A percentile compares a stretch with the other conserved stretches of the same genome.
phyloP scores from a whole-genome alignment of 2,329 filamentous ascomycete genomes.

The Sordariomycetes sp. region DNA sequence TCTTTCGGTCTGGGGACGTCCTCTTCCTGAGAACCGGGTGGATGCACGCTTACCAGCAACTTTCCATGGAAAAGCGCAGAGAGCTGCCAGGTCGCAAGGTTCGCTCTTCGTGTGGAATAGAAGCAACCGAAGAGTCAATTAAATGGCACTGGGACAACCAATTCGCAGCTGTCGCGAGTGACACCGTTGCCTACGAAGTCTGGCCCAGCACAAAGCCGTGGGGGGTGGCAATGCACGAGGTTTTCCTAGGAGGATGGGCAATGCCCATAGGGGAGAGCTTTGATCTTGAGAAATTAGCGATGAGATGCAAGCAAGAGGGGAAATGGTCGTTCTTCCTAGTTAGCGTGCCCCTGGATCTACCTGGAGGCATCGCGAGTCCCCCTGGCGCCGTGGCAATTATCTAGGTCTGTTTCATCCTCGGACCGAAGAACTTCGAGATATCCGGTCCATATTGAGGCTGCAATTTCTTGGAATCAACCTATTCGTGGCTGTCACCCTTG shows the following conservation, averaged over 20 bases:
- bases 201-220: conserved; percentile 3
- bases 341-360: conserved; percentile 9
- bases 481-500: too few species aligned
- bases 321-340: conserved; percentile 12
- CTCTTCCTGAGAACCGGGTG: conserved; percentile 41
- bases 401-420: too few species aligned
- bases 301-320: conserved; percentile 6
- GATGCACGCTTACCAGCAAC: conserved; percentile 22
- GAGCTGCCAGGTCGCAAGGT: neutral
- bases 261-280: conserved; percentile 17
- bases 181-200: conserved; percentile 6
- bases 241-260: conserved; percentile 14
- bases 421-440: too few species aligned
- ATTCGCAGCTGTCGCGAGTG: conserved; percentile 5
- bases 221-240: neutral
- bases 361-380: too few species aligned
- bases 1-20: conserved; percentile 39
- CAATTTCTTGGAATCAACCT: too few species aligned
- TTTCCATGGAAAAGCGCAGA: neutral
- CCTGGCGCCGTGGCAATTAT: too few species aligned
- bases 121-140: conserved; percentile 2
- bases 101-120: conserved; percentile 2
- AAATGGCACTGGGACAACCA: conserved; percentile 1
- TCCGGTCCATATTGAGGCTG: too few species aligned
- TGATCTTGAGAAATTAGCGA: conserved; percentile 15